A percentile compares a stretch with the other conserved stretches of the same genome.
Evolutionary conservation across 2,329 filamentous ascomycete genomes (phyloP).

Genomic region (Aspergillus costaricaensis): DNA sequence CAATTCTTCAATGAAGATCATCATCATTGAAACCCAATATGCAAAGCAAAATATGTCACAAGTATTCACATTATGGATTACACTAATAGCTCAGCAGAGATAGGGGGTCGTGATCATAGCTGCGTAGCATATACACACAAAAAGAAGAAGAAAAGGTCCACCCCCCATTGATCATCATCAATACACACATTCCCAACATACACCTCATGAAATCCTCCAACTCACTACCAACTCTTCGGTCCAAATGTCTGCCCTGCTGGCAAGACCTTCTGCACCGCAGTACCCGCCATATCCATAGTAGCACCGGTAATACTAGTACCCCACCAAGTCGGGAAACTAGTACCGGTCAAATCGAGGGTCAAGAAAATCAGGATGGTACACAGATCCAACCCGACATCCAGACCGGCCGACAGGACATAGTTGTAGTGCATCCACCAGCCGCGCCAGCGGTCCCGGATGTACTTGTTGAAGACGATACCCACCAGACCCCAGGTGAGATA

Average conservation of each 20-base stretch:
- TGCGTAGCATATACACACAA: neutral
- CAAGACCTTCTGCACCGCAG: conserved; percentile 59
- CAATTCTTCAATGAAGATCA: too few species aligned
- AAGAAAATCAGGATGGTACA: conserved; percentile 71
- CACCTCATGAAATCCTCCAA: neutral
- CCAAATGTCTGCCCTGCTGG: conserved; percentile 62
- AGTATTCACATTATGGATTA: neutral
- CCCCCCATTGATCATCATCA: neutral
- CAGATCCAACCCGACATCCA: conserved; percentile 68
- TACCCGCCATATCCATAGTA: conserved; percentile 64
- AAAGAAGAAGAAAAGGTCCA: too few species aligned
- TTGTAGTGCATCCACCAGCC: conserved; percentile 81
- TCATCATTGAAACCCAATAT: too few species aligned
- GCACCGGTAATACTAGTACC: conserved; percentile 61
- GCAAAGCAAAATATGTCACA: neutral
- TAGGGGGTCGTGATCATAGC: neutral
- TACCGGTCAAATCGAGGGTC: conserved; percentile 62
- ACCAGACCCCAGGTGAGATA: conserved; percentile 71
- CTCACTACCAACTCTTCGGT: conserved; percentile 42
- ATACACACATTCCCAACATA: neutral
- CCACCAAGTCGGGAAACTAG: conserved; percentile 65
- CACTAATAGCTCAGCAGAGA: neutral
- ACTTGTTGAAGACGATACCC: conserved; percentile 69
- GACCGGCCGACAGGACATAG: conserved; percentile 70
- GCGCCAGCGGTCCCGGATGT: conserved; percentile 63